phyloP scores from a whole-genome alignment of 495 filamentous ascomycete genomes.

The Daldinia loculata region DNA sequence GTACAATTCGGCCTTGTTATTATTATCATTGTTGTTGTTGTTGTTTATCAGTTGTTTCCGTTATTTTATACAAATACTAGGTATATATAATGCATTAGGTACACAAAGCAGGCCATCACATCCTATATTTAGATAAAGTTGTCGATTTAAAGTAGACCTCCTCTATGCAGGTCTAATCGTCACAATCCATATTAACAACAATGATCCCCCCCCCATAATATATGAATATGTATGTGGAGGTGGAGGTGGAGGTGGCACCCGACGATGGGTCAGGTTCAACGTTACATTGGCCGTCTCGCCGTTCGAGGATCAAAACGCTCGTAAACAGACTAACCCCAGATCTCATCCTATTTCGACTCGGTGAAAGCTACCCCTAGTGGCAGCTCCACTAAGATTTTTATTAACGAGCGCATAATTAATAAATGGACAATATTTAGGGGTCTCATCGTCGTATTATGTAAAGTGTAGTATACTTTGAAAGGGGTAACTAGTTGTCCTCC shows the following conservation, averaged over 20 bases:
- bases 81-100: neutral
- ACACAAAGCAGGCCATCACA: neutral
- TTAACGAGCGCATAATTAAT: neutral
- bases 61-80: neutral
- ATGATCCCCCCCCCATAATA: neutral
- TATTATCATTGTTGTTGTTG: neutral
- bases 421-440: neutral
- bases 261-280: neutral
- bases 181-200: neutral
- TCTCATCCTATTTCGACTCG: neutral
- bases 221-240: neutral
- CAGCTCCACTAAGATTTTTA: neutral
- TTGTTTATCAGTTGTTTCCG: neutral
- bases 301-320: neutral
- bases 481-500: neutral
- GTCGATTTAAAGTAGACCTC: neutral
- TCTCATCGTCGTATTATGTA: neutral
- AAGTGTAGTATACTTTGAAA: neutral
- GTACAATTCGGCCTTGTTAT: neutral
- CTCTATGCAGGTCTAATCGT: neutral
- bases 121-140: constrained; percentile 5
- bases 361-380: neutral
- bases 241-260: neutral
- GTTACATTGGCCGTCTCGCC: neutral
- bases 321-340: neutral